Evolutionary conservation across 768 basidiomycete species (phyloP), one percentile per base, ranked within the genome.

Genomic region (Mycena latifolia): DNA sequence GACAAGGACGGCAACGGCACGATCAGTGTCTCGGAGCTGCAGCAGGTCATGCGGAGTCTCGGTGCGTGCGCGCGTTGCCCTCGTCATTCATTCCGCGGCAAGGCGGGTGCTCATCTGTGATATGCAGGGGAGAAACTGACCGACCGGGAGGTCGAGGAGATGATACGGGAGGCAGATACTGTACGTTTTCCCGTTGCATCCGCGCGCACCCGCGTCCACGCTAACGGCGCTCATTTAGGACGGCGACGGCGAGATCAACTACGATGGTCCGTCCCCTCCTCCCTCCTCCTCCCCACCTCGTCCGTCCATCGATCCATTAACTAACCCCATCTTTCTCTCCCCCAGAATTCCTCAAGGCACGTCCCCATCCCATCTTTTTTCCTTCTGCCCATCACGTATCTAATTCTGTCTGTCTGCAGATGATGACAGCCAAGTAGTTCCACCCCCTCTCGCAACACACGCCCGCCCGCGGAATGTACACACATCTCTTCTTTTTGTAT

Each of bases 1-100:
- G 96, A 98, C 80, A 96, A 94, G 87, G 94, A 98, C 74, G 93
- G 93, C 15, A 96, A 95, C 73, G 96, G 96, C 20, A 92, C 84
- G 74, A 98, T 98, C 80, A 91, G 86, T 37, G 88, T 92, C 6
- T 89, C 89, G 2, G 96, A 98, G 83, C 79, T 98, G 77, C 86
- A 91, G 75, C 90, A 92, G 72, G 94, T 98, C 72, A 97, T 98
- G 96, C 92, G 87, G 68, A 94, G 89, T 76, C 85, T 98, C 63
- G 92, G 94, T 92, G 71, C 57, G 88, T 70, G n/a, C 15, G 24
- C 28, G n/a, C n/a, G n/a, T 17, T 28, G 28, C 18, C 17, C 17
- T 24, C 54, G 43, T 37, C 18, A 37, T 18, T n/a, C 24, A 28
- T 31, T 60, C 50, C 24, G 33, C 33, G 33, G 33, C n/a, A n/a